Conservation (phyloP, 1,284 basidiomycete genomes). For the Apiotrichum laibachii region DNA sequence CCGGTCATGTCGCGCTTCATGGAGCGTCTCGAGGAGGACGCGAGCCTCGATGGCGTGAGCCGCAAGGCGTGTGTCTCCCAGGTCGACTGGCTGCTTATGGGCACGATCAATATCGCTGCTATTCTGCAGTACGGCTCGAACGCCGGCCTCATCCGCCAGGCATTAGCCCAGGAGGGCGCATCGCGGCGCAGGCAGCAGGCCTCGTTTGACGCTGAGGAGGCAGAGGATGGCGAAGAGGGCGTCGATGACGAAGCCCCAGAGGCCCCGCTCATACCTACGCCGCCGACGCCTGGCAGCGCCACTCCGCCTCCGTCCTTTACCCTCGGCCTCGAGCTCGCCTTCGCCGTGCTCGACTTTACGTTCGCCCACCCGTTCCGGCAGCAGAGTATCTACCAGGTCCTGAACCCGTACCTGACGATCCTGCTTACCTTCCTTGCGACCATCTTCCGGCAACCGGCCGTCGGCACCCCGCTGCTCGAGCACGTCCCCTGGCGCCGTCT, state of each 20-base stretch:
- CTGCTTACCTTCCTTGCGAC: conserved; percentile 85
- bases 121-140: conserved; percentile 85
- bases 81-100: conserved; percentile 96
- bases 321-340: conserved; percentile 73
- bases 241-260: conserved; percentile 15
- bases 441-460: conserved; percentile 63
- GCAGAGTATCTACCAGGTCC: conserved; percentile 60
- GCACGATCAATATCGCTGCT: conserved; percentile 72
- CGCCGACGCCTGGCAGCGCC: conserved; percentile 26
- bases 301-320: conserved; percentile 63
- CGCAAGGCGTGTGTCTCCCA: conserved; percentile 58
- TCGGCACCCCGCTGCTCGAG: conserved; percentile 65
- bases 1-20: conserved; percentile 77
- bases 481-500: conserved; percentile 82
- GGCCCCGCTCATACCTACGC: not conserved
- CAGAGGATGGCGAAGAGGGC: conserved; percentile 8
- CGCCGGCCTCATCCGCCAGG: conserved; percentile 65
- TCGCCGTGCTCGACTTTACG: conserved; percentile 70
- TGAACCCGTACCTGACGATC: conserved; percentile 84
- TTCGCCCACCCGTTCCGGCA: conserved; percentile 62
- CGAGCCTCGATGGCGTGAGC: conserved; percentile 57
- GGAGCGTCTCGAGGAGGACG: conserved; percentile 71
- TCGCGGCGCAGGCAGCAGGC: conserved; percentile 52
- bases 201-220: conserved; percentile 54
- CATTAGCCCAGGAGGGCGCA: conserved; percentile 45